Percentiles rank a stretch among this genome's conserved stretches.
These are phyloP conservation scores for Pestalotiopsis fici DNA, from an alignment of 2,329 filamentous ascomycete species.

Conservation along the genomic window DNA sequence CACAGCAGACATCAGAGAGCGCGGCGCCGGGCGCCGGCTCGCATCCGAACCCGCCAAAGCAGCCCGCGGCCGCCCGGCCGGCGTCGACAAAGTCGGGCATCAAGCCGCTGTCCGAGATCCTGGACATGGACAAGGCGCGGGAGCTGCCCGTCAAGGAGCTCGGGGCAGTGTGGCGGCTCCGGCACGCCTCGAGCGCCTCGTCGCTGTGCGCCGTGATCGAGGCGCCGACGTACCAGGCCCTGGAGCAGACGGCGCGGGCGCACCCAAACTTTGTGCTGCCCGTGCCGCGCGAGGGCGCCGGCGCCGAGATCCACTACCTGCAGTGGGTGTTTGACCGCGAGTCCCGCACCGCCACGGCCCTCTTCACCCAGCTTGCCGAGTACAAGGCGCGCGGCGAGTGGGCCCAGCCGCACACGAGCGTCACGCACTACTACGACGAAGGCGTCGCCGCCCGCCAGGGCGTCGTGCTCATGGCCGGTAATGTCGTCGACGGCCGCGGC, in stretches of 20 bases:
- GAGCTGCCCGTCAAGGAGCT: slow-evolving; percentile 79
- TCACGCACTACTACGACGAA: slow-evolving; percentile 84
- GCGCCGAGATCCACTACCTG: slow-evolving; percentile 92
- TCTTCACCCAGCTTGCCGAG: slow-evolving; percentile 93
- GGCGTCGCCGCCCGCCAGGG: slow-evolving; percentile 68
- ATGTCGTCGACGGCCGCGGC: slow-evolving; percentile 74
- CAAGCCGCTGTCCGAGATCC: slow-evolving; percentile 51
- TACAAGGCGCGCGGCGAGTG: slow-evolving; percentile 91
- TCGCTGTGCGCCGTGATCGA: slow-evolving; percentile 86
- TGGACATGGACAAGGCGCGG: slow-evolving; percentile 79
- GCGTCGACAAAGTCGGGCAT: slow-evolving; percentile 28
- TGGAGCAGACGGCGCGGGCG: slow-evolving; percentile 69
- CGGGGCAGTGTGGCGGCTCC: slow-evolving; percentile 85
- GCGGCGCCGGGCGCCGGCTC: slow-evolving; percentile 26
- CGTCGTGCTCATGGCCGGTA: slow-evolving; percentile 83
- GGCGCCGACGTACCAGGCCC: slow-evolving; percentile 68
- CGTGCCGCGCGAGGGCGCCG: slow-evolving; percentile 66
- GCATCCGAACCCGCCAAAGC: slow-evolving; percentile 13
- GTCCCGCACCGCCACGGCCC: slow-evolving; percentile 68
- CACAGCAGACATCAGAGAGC: background rate
- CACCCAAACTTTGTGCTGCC: slow-evolving; percentile 92
- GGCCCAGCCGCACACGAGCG: slow-evolving; percentile 87
- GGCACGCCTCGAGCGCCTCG: slow-evolving; percentile 71
- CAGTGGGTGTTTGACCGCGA: slow-evolving; percentile 88
- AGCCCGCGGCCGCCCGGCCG: slow-evolving; percentile 15